Base-by-base conservation (phyloP, 345 rosid species). In the Ricinus communis region DNA sequence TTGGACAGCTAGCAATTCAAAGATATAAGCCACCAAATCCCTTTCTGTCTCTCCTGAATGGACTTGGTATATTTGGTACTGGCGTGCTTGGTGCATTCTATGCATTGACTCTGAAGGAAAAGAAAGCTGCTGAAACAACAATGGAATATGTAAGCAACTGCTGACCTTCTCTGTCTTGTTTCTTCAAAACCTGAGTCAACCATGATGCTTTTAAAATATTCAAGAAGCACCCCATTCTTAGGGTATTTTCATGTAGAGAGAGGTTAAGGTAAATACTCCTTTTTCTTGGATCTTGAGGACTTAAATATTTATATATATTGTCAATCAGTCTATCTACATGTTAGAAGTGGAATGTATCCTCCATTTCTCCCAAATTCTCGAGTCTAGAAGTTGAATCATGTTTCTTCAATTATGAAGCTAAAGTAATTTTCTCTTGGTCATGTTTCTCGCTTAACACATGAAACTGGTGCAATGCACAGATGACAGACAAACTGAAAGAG, bases 81-180 rank as follows among this genome's bases (percentile, higher is more conserved):
- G 91, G 90, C 31, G 83, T 88, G 70, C 97, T 95, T 43, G 97
- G 93, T 77, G 87, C 99, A 53, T 89, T 95, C 41, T 95, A 87
- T 79, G 96, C 91, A 28, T 78, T 91, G 84, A 81, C 84, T 56
- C 85, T 16, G 86, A 82, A 89, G 36, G 97, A 92, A 60, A 83
- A 87, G 72, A 72, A 80, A 64, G 73, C 81, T 56, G 71, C 88
- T 25, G 83, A 87, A 47, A 75, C 81, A 69, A 78, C 87, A 65
- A 45, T 95, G 43, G 89, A 90, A 72, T 86, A 84, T 28, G 99
- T 95, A 87, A 85, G 93, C 65, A 55, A 21, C 58, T 66, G 66
- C 52, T 60, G 46, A 70, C 28, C 60, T 75, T 53, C 55, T 52
- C 25, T 49, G 8, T 66, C 54, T n/a, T 54, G 41, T 53, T 67